Percentiles rank a stretch among this genome's conserved stretches.
Conservation (phyloP, 2,329 filamentous ascomycete species). For the Teratosphaeria destructans region DNA sequence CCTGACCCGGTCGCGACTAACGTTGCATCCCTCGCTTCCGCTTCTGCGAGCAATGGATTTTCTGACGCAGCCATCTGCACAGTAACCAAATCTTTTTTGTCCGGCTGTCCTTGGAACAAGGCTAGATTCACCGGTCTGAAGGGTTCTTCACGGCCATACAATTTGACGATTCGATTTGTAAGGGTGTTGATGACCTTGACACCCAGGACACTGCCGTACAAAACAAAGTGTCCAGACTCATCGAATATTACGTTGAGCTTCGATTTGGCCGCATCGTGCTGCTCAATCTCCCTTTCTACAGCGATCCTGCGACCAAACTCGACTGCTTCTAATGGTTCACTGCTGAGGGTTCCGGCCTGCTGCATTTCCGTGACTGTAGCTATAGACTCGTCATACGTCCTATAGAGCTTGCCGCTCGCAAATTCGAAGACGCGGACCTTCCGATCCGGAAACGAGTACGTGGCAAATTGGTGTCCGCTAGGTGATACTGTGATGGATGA, state of each 20-base stretch:
- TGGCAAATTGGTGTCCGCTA: conserved; percentile 73
- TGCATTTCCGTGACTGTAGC: conserved; percentile 88
- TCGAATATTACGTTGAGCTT: conserved; percentile 87
- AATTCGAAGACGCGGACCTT: conserved; percentile 94
- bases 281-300: conserved; percentile 76
- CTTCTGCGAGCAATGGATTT: conserved; percentile 87
- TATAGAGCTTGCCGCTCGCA: conserved; percentile 71
- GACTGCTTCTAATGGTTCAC: conserved; percentile 73
- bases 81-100: conserved; percentile 86
- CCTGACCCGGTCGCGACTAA: conserved; percentile 72
- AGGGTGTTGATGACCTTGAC: conserved; percentile 94
- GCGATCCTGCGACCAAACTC: conserved; percentile 86
- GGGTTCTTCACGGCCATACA: conserved; percentile 83
- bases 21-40: conserved; percentile 83
- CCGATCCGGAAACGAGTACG: conserved; percentile 84
- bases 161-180: conserved; percentile 82
- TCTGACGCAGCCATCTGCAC: conserved; percentile 93
- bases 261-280: conserved; percentile 47
- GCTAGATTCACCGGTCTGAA: conserved; percentile 74
- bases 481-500: conserved; percentile 77
- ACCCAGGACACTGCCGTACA: conserved; percentile 86
- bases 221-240: conserved; percentile 87
- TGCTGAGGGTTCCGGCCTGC: conserved; percentile 67
- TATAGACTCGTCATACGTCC: conserved; percentile 91
- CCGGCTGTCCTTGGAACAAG: conserved; percentile 88